These are phyloP conservation scores for Bombardia bombarda DNA, from an alignment of 495 filamentous ascomycete species.

Conservation along the genomic window DNA sequence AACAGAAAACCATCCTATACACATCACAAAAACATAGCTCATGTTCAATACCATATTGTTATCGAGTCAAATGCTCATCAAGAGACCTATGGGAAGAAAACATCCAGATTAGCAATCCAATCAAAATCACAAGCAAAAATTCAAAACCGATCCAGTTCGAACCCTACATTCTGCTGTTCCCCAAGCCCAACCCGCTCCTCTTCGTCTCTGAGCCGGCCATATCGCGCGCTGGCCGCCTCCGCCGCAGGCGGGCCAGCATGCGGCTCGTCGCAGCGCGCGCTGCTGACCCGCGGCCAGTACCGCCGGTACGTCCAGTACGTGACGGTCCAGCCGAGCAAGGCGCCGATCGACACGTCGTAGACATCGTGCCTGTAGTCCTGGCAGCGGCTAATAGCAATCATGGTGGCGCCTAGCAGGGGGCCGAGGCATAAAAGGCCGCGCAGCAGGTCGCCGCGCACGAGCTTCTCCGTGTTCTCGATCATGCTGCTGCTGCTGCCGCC, in stretches of 20 bases:
- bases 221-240: conserved; percentile 7
- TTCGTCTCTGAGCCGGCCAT: conserved; percentile 25
- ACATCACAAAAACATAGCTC: no score
- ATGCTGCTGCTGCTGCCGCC: conserved; percentile 2
- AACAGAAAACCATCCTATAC: no score
- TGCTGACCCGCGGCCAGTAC: conserved; percentile 46
- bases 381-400: conserved; percentile 86
- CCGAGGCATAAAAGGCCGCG: conserved; percentile 55
- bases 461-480: conserved; percentile 15
- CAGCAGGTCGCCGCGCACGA: conserved; percentile 48
- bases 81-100: no score
- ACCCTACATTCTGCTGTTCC: conserved; percentile 27
- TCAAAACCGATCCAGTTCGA: no score
- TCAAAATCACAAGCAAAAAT: background rate
- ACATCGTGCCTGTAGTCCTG: conserved; percentile 96
- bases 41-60: no score
- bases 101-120: no score
- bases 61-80: no score
- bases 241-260: conserved; percentile 27
- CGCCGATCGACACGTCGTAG: conserved; percentile 78
- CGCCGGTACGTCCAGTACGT: conserved; percentile 77
- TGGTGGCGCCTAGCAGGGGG: conserved; percentile 69
- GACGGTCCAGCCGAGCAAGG: conserved; percentile 61
- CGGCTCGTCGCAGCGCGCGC: conserved; percentile 41
- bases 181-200: conserved; percentile 17